Evolutionary conservation across 306 rosid species (phyloP), one percentile per base, ranked within the genome.

Genomic region (Malus sylvestris): DNA sequence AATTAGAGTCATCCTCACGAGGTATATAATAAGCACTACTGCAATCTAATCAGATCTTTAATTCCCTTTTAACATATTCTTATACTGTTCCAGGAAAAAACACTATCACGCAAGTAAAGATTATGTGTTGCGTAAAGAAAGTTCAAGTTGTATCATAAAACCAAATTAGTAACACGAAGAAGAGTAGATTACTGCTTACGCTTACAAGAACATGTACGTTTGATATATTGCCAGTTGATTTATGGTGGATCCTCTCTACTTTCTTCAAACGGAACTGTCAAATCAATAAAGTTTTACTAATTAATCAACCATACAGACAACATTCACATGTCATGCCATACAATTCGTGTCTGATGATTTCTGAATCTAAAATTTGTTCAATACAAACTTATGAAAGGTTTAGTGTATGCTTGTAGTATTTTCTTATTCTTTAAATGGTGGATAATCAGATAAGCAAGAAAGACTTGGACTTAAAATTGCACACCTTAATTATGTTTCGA

Each of bases 1-100:
- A 65, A 65, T 61, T 61, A 19, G 67, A 5, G 44, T 35, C 58
- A 52, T 61, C 82, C 82, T 71, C 82, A 78, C 82, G 73, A 77
- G 77, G 66, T 10, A 7, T 30, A 64, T 16, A 64, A 64, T 64
- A 16, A 32, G 11, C 44, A 63, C 68, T 8, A 12, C 68, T 15
- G 8, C 68, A 63, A 30, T 63, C 68, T 29, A 60, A 60, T 60
- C 35, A 60, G 27, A 11, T 25, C 35, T 60, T 60, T 25, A 60
- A 25, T 25, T 8, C 65, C 65, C 29, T 2, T 23, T 61, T 61
- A 25, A 25, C 35, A 61, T 15, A 61, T 5, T 60, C 35, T 27
- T 61, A 16, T 15, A 18, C 7, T 46, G 53, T 13, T 46, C 53
- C 2, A 15, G 55, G 8, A 49, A 18, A 15, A 46, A 46, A 46